These are phyloP conservation scores for Truncatella angustata DNA, from an alignment of 2,329 filamentous ascomycete genomes.

Conservation along the genomic window DNA sequence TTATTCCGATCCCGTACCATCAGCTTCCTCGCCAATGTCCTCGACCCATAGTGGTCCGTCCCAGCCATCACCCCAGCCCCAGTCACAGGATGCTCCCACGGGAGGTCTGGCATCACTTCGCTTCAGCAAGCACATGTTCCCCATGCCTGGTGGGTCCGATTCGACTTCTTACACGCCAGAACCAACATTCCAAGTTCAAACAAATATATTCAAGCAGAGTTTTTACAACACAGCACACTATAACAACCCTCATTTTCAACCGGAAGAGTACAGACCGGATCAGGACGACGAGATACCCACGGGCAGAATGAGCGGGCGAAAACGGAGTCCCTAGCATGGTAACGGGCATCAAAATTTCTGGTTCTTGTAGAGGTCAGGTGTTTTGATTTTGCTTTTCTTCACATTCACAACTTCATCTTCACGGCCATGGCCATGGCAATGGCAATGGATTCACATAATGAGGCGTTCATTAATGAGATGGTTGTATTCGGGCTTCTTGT, in stretches of 20 bases:
- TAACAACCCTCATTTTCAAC: conserved; percentile 61
- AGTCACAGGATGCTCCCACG: conserved; percentile 25
- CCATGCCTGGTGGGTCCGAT: conserved; percentile 31
- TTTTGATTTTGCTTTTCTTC: neutral
- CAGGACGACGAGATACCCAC: conserved; percentile 32
- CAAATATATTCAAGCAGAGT: conserved; percentile 63
- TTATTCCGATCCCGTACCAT: conserved; percentile 28
- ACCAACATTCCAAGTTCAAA: conserved; percentile 44
- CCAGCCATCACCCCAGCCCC: conserved; percentile 29
- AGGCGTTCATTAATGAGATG: neutral
- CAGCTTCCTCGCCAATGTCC: conserved; percentile 17
- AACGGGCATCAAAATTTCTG: conserved; percentile 20
- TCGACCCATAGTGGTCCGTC: conserved; percentile 24
- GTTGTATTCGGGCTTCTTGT: neutral
- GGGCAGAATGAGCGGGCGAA: conserved; percentile 19
- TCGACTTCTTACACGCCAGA: conserved; percentile 34
- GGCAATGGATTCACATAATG: neutral
- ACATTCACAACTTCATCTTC: neutral
- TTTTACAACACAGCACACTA: conserved; percentile 67
- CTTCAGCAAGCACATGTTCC: conserved; percentile 56
- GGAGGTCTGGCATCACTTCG: conserved; percentile 38
- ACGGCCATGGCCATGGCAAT: neutral
- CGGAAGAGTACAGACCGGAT: conserved; percentile 48
- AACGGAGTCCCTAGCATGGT: conserved; percentile 29
- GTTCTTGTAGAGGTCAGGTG: conserved; percentile 4